phyloP scores from a whole-genome alignment of 2,329 filamentous ascomycete genomes.

The Thielaviopsis musarum region DNA sequence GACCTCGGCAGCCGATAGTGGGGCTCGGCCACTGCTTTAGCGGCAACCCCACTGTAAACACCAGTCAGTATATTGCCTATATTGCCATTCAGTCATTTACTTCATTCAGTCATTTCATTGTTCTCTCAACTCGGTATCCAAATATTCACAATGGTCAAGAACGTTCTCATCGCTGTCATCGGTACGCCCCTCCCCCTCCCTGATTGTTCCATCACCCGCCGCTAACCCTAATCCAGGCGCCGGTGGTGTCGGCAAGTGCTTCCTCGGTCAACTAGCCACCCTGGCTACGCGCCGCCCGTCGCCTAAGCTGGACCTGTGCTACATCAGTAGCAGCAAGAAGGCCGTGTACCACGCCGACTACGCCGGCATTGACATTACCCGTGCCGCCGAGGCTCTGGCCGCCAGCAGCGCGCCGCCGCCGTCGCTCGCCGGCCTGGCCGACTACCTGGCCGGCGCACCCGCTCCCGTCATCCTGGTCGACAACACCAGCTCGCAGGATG shows the following conservation, averaged over 20 bases:
- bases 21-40: neutral
- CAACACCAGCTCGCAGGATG: slow-evolving; percentile 81
- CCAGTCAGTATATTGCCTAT: too few species aligned
- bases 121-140: slow-evolving; percentile 14
- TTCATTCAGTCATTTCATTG: too few species aligned
- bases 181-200: slow-evolving; percentile 25
- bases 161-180: slow-evolving; percentile 36
- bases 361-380: slow-evolving; percentile 44
- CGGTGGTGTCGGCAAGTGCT: slow-evolving; percentile 83
- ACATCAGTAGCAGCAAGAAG: slow-evolving; percentile 74
- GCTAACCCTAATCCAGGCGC: slow-evolving; percentile 40
- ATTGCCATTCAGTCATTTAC: slow-evolving; percentile 21
- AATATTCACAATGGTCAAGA: slow-evolving; percentile 19
- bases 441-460: slow-evolving; percentile 63
- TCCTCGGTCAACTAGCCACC: slow-evolving; percentile 63
- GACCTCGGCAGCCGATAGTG: neutral
- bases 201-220: too few species aligned
- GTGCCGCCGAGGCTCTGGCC: slow-evolving; percentile 44
- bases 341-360: slow-evolving; percentile 62
- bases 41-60: too few species aligned
- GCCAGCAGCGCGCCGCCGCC: slow-evolving; percentile 48
- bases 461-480: slow-evolving; percentile 73
- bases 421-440: slow-evolving; percentile 50
- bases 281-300: slow-evolving; percentile 50
- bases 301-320: slow-evolving; percentile 59